Evolutionary conservation across 306 rosid species (phyloP).

Genomic region (Cucurbita maxima): DNA sequence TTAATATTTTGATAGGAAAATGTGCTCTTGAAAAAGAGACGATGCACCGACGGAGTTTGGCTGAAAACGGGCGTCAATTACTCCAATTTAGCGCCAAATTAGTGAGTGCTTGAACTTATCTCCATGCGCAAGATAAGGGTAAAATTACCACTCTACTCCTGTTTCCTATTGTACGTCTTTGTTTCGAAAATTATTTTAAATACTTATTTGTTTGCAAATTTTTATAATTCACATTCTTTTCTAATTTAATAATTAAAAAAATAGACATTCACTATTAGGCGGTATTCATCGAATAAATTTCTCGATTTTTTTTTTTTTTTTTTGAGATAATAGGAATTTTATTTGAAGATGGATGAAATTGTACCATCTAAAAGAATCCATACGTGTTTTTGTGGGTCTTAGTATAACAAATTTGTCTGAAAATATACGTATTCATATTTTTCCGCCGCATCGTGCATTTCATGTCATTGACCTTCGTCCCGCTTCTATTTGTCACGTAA

Average conservation of each 20-base stretch:
- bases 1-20: background rate
- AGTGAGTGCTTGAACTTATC: background rate
- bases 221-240: background rate
- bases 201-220: background rate
- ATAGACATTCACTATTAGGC: background rate
- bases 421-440: too few relatives aligned
- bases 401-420: too few relatives aligned
- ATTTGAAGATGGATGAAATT: background rate
- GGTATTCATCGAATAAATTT: too few relatives aligned
- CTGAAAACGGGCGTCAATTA: background rate
- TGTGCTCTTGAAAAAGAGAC: constrained; percentile 1
- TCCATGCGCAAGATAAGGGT: background rate
- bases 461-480: too few relatives aligned
- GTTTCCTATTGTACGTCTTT: background rate
- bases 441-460: background rate
- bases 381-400: too few relatives aligned
- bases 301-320: too few relatives aligned
- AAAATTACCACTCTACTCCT: background rate
- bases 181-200: background rate
- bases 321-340: background rate
- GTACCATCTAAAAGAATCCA: background rate
- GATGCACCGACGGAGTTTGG: background rate
- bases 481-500: background rate
- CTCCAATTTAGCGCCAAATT: background rate
- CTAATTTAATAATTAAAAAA: background rate